Base-by-base conservation (phyloP, 305 asterid genomes). In the Solanum hybrid region DNA sequence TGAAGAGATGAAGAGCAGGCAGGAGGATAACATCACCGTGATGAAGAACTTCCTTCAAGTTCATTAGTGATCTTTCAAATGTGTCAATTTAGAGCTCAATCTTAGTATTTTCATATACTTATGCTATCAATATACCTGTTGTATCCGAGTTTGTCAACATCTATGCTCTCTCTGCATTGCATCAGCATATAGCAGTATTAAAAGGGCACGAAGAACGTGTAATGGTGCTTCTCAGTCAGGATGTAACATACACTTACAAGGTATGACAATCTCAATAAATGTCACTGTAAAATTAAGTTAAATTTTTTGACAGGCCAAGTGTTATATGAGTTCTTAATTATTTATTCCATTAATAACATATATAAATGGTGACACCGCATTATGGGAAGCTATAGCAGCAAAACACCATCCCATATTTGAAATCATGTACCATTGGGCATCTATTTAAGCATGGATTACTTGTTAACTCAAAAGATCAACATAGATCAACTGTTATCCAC, bases 151-250 rank as follows among this genome's bases (percentile, higher is more conserved):
- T 51, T 51, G 67, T 78, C 31, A 16, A 51, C 5, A 39, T 82
- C 4, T 80, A 83, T 35, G 57, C 11, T 92, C 33, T 84, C 34
- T 16, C 39, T 39, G n/a, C 67, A 51, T 42, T 61, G 26, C 67
- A 81, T 88, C 95, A 97, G 98, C 99, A 95, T 79, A 94, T 97
- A 89, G 97, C 98, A 14, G 97, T 96, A 78, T 87, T 95, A 5
- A 94, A 92, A 90, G 99, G 99, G 89, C 95, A 95, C 39, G 98
- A 95, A 93, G 99, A 96, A 46, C 94, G 98, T 57, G 97, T 96
- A 0, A 92, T 93, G 87, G 96, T 95, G 87, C 98, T 96, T 80
- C 98, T 96, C 40, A 96, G 96, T 91, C 98, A 96, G 98, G 93
- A 5, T 95, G 98, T 34, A 95, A 95, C 93, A 87, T 95, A 37